These are phyloP conservation scores for Astraeus odoratus DNA, from an alignment of 768 basidiomycete species.

Conservation along the genomic window DNA sequence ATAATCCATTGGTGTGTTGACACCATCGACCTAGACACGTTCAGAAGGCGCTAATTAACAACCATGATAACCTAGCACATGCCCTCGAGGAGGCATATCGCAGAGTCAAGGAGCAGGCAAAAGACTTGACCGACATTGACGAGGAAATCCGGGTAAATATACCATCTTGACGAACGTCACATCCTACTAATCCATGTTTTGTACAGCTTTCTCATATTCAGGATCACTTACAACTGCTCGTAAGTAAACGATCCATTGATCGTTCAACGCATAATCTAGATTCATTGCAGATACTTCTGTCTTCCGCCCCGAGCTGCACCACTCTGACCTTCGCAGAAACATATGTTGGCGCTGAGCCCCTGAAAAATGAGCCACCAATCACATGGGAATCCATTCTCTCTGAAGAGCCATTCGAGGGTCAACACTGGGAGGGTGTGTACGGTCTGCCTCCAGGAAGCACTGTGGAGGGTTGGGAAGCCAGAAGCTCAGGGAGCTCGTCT, in stretches of 20 bases:
- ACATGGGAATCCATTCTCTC: constrained; percentile 77
- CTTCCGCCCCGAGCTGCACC: constrained; percentile 40
- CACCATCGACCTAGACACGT: constrained; percentile 51
- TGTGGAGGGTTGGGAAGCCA: constrained; percentile 36
- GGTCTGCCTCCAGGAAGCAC: constrained; percentile 45
- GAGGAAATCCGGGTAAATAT: constrained; percentile 51
- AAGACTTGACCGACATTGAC: constrained; percentile 53
- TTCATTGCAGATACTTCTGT: constrained; percentile 45
- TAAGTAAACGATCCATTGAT: constrained; percentile 26
- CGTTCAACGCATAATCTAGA: neutral
- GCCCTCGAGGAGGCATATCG: constrained; percentile 51
- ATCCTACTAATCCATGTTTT: constrained; percentile 1
- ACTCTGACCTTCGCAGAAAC: constrained; percentile 50
- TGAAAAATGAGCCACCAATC: constrained; percentile 30
- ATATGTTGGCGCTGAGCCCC: constrained; percentile 37
- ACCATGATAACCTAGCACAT: constrained; percentile 51
- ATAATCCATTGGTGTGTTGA: no score
- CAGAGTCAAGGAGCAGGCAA: constrained; percentile 44
- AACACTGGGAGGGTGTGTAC: constrained; percentile 78
- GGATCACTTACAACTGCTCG: constrained; percentile 68
- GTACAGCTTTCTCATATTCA: constrained; percentile 52
- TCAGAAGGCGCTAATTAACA: constrained; percentile 66
- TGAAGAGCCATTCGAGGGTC: constrained; percentile 80
- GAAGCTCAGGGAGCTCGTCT: constrained; percentile 53
- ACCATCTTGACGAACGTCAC: neutral